A percentile compares a stretch with the other conserved stretches of the same genome.
Conservation (phyloP, 2,329 filamentous ascomycete genomes). For the Lachnellula willkommii region DNA sequence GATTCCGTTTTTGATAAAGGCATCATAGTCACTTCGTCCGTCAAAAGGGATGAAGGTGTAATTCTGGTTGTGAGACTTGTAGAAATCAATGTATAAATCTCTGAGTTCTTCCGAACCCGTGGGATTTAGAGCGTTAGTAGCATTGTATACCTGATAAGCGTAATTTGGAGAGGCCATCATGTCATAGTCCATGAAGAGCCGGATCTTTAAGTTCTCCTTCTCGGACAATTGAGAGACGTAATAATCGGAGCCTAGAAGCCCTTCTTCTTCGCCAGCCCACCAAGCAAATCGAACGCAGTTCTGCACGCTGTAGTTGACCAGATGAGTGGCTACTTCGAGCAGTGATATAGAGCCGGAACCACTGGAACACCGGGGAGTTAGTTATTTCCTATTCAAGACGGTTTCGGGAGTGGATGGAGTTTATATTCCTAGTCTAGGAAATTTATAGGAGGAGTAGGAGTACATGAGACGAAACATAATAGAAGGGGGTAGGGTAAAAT, state of each 20-base stretch:
- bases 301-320: slow-evolving; percentile 51
- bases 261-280: slow-evolving; percentile 63
- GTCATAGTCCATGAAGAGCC: slow-evolving; percentile 64
- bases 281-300: slow-evolving; percentile 63
- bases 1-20: slow-evolving; percentile 67
- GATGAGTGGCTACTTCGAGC: slow-evolving; percentile 55
- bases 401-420: too few species aligned
- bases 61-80: slow-evolving; percentile 53
- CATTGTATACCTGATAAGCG: slow-evolving; percentile 63
- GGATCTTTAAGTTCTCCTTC: slow-evolving; percentile 54
- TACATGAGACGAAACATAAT: too few species aligned
- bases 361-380: neutral
- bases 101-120: slow-evolving; percentile 48
- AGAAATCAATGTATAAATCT: slow-evolving; percentile 52
- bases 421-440: too few species aligned
- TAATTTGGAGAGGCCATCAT: slow-evolving; percentile 62
- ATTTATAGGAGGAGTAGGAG: too few species aligned
- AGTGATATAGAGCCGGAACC: slow-evolving; percentile 39
- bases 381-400: too few species aligned
- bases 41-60: slow-evolving; percentile 69
- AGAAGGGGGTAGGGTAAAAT: too few species aligned
- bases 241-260: slow-evolving; percentile 56
- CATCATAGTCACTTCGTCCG: slow-evolving; percentile 72
- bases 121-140: slow-evolving; percentile 8
- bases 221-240: slow-evolving; percentile 49